Evolutionary conservation across 2,329 filamentous ascomycete genomes (phyloP).

Genomic region (Clarireedia hainanense): DNA sequence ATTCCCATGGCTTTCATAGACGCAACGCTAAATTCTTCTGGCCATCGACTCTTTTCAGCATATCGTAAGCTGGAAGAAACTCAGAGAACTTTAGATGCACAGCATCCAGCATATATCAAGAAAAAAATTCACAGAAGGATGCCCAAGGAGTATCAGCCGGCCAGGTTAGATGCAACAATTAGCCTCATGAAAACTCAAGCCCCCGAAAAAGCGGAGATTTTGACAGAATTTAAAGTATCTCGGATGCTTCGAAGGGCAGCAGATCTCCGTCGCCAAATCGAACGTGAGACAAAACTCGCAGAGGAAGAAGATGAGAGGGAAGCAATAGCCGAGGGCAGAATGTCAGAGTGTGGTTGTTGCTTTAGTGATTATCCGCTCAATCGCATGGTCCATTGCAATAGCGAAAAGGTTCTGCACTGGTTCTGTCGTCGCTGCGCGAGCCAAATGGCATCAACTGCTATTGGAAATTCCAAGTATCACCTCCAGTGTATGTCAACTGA

Average conservation of each 20-base stretch:
- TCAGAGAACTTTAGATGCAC: constrained; percentile 27
- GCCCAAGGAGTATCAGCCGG: constrained; percentile 10
- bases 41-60: constrained; percentile 26
- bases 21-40: constrained; percentile 25
- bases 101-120: constrained; percentile 22
- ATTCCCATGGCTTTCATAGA: constrained; percentile 33
- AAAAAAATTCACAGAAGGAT: constrained; percentile 25
- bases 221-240: constrained; percentile 35
- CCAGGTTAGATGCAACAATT: constrained; percentile 5
- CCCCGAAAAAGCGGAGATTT: constrained; percentile 12
- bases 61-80: constrained; percentile 31
- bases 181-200: neutral
- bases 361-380: constrained; percentile 59
- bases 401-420: constrained; percentile 37
- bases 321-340: constrained; percentile 42
- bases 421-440: constrained; percentile 65
- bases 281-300: constrained; percentile 32
- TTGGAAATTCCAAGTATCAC: constrained; percentile 62
- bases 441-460: constrained; percentile 55
- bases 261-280: constrained; percentile 31
- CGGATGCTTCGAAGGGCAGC: constrained; percentile 26
- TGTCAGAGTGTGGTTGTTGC: constrained; percentile 67
- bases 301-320: constrained; percentile 35
- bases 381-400: constrained; percentile 59
- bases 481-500: constrained; percentile 64